A percentile compares a stretch with the other conserved stretches of the same genome.
These are phyloP conservation scores for Zygoascus biomembranicola DNA, from an alignment of 805 yeast genomes.

Conservation along the genomic window DNA sequence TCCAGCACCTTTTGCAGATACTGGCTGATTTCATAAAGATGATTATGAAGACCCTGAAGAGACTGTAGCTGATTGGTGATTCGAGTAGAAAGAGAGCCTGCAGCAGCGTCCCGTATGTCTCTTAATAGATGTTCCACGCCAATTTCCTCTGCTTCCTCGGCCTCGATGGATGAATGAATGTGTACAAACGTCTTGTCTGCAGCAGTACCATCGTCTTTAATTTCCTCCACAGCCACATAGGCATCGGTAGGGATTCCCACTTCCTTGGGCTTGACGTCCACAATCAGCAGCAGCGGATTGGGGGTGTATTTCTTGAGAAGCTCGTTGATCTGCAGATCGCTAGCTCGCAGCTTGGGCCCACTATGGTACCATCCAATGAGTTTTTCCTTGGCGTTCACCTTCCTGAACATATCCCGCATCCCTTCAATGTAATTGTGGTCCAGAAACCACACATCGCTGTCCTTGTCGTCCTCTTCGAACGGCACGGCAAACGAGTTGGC, in stretches of 20 bases:
- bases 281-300: constrained; percentile 78
- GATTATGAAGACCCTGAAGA: constrained; percentile 73
- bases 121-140: constrained; percentile 95
- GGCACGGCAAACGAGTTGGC: constrained; percentile 96
- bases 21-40: constrained; percentile 65
- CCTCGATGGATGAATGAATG: constrained; percentile 85
- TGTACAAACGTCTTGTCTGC: constrained; percentile 91
- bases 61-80: constrained; percentile 87
- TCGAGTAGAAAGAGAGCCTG: constrained; percentile 80
- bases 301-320: constrained; percentile 74
- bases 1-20: constrained; percentile 69
- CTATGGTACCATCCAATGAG: constrained; percentile 99
- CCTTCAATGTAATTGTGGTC: constrained; percentile 94
- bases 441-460: constrained; percentile 89
- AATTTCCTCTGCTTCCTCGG: constrained; percentile 98
- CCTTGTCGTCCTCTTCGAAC: constrained; percentile 91
- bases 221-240: constrained; percentile 87
- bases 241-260: constrained; percentile 96
- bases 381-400: constrained; percentile 94
- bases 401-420: constrained; percentile 97
- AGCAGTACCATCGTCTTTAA: constrained; percentile 90
- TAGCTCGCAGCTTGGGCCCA: constrained; percentile 83
- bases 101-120: constrained; percentile 94
- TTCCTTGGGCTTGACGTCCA: constrained; percentile 76
- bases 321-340: constrained; percentile 88